Conservation (phyloP, 2,329 filamentous ascomycete species). For the Fusarium bactridioides region DNA sequence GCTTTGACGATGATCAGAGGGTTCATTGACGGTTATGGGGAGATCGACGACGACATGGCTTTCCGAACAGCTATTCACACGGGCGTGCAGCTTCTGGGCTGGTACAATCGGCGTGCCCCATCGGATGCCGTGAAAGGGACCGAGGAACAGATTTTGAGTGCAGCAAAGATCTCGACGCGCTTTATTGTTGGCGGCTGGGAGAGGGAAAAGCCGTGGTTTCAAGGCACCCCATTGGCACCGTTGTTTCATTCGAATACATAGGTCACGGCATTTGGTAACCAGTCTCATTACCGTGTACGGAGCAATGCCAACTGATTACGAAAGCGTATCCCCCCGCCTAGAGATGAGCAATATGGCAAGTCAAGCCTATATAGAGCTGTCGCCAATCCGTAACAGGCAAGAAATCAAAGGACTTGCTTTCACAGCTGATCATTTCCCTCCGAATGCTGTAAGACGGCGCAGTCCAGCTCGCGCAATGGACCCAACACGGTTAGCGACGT, state of each 20-base stretch:
- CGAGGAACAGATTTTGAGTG: neutral
- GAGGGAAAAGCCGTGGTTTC: neutral
- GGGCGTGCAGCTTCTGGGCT: neutral
- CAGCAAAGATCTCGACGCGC: neutral
- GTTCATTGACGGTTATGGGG: neutral
- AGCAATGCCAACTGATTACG: neutral
- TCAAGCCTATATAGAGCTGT: neutral
- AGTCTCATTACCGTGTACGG: neutral
- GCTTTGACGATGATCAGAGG: neutral
- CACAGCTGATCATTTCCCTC: neutral
- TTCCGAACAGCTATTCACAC: neutral
- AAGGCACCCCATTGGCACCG: neutral
- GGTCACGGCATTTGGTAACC: no score
- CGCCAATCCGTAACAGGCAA: no score
- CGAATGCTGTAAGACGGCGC: neutral
- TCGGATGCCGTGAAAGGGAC: neutral
- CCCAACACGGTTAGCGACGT: neutral
- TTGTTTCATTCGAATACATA: neutral
- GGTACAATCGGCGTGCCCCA: neutral
- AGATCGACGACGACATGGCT: neutral
- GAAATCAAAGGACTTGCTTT: neutral
- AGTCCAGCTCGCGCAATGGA: slow-evolving; percentile 15
- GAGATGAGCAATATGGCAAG: neutral
- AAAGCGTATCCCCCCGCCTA: neutral
- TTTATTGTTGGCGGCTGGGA: neutral